Evolutionary conservation across 352 stramenopile species (phyloP).

Genomic region (Plasmopara halstedii): DNA sequence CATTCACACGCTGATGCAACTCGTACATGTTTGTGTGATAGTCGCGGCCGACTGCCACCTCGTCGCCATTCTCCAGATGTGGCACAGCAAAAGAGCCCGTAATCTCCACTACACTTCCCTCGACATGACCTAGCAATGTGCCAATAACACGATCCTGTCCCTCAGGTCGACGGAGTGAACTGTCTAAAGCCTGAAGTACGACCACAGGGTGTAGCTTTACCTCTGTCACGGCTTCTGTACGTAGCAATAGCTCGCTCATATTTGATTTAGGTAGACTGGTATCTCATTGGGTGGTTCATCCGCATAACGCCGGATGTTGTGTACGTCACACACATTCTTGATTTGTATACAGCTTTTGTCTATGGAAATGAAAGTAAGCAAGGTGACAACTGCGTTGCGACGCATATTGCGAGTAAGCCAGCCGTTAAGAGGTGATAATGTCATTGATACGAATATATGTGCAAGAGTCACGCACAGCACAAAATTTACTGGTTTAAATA

Average conservation of each 20-base stretch:
- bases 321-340: not conserved
- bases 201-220: constrained; percentile 94
- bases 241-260: constrained; percentile 54
- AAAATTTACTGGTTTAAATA: constrained; percentile 7
- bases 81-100: constrained; percentile 96
- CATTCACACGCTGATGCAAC: constrained; percentile 92
- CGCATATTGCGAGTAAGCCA: constrained; percentile 7
- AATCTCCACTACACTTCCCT: constrained; percentile 85
- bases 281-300: constrained; percentile 4
- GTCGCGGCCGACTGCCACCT: constrained; percentile 97
- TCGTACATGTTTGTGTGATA: constrained; percentile 97
- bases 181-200: constrained; percentile 95
- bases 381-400: constrained; percentile 5
- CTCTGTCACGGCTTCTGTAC: constrained; percentile 73
- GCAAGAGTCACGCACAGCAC: not conserved
- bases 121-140: constrained; percentile 90
- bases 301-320: constrained; percentile 7
- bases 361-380: not conserved
- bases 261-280: not conserved
- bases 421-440: not conserved
- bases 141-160: constrained; percentile 94
- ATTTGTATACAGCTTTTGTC: constrained; percentile 1
- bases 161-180: constrained; percentile 91
- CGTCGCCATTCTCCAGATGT: constrained; percentile 93
- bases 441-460: not conserved